These are phyloP conservation scores for Apiospora marii DNA, from an alignment of 2,329 filamentous ascomycete genomes.

Conservation along the genomic window DNA sequence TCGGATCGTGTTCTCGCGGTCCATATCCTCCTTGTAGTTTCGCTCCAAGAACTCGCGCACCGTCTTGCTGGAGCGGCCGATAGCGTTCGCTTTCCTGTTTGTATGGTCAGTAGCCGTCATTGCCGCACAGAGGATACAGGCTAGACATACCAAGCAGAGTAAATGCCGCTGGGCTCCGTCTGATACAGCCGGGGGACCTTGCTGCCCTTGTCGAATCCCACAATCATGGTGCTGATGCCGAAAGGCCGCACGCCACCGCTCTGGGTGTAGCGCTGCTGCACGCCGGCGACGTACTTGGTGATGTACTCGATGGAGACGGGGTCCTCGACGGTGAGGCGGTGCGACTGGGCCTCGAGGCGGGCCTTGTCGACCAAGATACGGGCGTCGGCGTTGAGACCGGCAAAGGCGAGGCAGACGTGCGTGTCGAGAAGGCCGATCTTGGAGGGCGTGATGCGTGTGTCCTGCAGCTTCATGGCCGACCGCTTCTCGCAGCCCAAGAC, in stretches of 20 bases:
- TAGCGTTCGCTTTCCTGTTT: constrained; percentile 96
- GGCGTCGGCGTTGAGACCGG: constrained; percentile 96
- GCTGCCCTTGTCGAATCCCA: constrained; percentile 97
- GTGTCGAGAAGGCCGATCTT: constrained; percentile 97
- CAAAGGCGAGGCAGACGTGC: constrained; percentile 96
- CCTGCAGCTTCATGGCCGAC: constrained; percentile 98
- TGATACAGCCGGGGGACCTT: constrained; percentile 91
- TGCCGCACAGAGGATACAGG: no score
- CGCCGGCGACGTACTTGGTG: constrained; percentile 96
- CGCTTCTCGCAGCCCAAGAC: constrained; percentile 98
- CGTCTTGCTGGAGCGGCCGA: constrained; percentile 97
- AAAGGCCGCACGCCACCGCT: constrained; percentile 98
- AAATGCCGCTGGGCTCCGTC: constrained; percentile 99
- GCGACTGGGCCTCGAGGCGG: constrained; percentile 94
- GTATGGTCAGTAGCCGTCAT: constrained; percentile 25
- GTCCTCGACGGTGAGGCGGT: constrained; percentile 96
- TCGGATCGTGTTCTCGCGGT: constrained; percentile 93
- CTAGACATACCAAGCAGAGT: constrained; percentile 88
- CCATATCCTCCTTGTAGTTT: constrained; percentile 98
- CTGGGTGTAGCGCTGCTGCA: constrained; percentile 99
- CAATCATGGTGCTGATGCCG: constrained; percentile 96
- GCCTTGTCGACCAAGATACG: constrained; percentile 98
- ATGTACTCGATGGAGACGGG: constrained; percentile 99
- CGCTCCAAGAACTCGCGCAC: constrained; percentile 98
- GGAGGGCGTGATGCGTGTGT: constrained; percentile 97